These are phyloP conservation scores for Gossypium trilobum DNA, from an alignment of 441 rosid species.

Conservation along the genomic window DNA sequence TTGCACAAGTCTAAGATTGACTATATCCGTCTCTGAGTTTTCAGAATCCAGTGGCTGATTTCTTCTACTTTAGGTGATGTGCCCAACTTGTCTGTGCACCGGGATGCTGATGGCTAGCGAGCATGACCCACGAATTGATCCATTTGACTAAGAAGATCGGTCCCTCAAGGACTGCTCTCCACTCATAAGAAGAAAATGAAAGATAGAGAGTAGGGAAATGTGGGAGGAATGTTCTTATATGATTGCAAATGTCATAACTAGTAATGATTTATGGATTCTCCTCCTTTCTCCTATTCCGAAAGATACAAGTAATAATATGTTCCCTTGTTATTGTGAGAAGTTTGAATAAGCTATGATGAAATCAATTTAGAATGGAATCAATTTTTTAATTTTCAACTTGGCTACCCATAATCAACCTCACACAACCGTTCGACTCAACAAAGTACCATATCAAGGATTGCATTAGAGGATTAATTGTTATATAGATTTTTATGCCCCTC, in stretches of 20 bases:
- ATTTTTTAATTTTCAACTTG: neutral
- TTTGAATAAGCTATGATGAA: neutral
- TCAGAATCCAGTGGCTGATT: slow-evolving; percentile 8
- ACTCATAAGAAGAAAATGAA: neutral
- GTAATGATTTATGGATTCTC: neutral
- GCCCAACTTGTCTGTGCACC: slow-evolving; percentile 72
- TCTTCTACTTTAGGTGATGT: slow-evolving; percentile 47
- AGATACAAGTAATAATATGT: neutral
- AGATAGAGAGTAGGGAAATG: neutral
- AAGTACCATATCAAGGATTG: neutral
- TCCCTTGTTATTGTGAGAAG: neutral
- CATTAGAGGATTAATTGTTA: too few species aligned
- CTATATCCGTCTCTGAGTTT: neutral
- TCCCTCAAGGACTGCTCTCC: neutral
- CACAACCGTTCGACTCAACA: neutral
- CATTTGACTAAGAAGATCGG: slow-evolving; percentile 37
- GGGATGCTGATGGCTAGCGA: slow-evolving; percentile 73
- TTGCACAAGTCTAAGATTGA: neutral
- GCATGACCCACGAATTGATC: slow-evolving; percentile 58
- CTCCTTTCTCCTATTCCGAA: neutral
- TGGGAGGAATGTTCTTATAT: neutral
- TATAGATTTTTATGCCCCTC: too few species aligned
- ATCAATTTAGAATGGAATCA: neutral
- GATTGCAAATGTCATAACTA: neutral
- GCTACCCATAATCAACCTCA: neutral